phyloP scores from a whole-genome alignment of 768 basidiomycete species.

The Auricularia cornea region DNA sequence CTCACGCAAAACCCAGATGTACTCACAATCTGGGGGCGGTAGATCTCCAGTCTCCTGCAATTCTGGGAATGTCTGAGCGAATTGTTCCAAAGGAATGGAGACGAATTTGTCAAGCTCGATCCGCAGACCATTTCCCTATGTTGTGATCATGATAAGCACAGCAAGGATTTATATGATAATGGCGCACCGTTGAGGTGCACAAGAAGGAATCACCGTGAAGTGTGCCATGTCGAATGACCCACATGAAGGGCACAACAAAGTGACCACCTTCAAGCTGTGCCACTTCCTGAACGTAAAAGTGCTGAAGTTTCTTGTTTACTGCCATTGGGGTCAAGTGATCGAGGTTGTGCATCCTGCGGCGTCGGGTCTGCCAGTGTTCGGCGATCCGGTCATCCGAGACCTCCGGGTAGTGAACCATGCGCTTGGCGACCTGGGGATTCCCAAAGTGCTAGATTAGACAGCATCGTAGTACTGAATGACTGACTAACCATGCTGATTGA shows the following conservation, averaged over 20 bases:
- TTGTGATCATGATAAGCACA: too few relatives aligned
- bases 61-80: too few relatives aligned
- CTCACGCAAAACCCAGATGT: too few relatives aligned
- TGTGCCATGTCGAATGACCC: not conserved
- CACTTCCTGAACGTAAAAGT: slow-evolving; percentile 14
- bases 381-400: not conserved
- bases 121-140: too few relatives aligned
- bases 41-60: too few relatives aligned
- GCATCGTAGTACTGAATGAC: too few relatives aligned
- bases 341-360: not conserved
- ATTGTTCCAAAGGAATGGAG: too few relatives aligned
- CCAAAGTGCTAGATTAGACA: not conserved
- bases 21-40: too few relatives aligned
- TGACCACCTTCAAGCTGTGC: not conserved
- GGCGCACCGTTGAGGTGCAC: not conserved
- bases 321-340: slow-evolving; percentile 13
- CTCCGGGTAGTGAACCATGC: not conserved
- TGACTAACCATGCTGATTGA: not conserved
- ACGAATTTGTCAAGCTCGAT: too few relatives aligned
- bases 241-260: slow-evolving; percentile 3
- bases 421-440: not conserved
- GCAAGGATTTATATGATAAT: too few relatives aligned
- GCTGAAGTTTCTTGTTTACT: not conserved
- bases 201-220: too few relatives aligned
- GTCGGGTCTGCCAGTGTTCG: not conserved